Base-by-base conservation (phyloP, 495 filamentous ascomycete species). In the Penicillium atrosanguineum region DNA sequence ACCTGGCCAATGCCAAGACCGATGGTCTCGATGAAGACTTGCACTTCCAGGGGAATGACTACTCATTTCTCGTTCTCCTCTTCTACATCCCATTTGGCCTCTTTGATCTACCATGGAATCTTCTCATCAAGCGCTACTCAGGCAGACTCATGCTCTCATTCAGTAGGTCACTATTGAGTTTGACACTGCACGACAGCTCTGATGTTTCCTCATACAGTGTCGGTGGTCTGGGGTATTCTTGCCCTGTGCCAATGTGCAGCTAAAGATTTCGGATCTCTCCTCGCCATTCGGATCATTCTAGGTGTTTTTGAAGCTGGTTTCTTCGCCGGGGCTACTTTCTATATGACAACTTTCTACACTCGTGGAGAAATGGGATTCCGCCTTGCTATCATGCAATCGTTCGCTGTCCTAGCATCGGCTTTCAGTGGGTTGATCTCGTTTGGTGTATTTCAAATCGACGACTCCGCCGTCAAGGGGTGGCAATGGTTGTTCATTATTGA, bases 1-100 rank as follows among this genome's bases (percentile, higher is more conserved):
- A 82, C 50, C 53, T 81, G 29, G 80, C 79, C 43, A 89, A 89
- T 60, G 85, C 85, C 1, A 84, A 89, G 62, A 88, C 85, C 0
- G 82, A 77, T 59, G 79, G 81, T 6, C 69, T 79, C 11, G 70
- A 77, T 23, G 60, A 60, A 19, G 83, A 72, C 18, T 57, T 85
- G 28, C 54, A 75, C 28, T 79, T 90, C 57, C 63, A 74, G 34
- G 65, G 71, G 6, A 80, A 83, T 50, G 80, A 88, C 48, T 89
- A 89, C 62, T 88, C 88, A 51, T 76, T 81, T 19, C 76, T 88
- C 7, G 67, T 89, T 36, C 71, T 78, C n/a, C 79, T 89, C 34
- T 89, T 90, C 71, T 89, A 86, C 62, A 76, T 89, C 18, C 87
- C 86, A 12, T 89, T 87, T 54, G 84, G 87, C n/a, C 59, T 88